Evolutionary conservation across 257 asterid genomes (phyloP).

Genomic region (Leptodermis oblonga): DNA sequence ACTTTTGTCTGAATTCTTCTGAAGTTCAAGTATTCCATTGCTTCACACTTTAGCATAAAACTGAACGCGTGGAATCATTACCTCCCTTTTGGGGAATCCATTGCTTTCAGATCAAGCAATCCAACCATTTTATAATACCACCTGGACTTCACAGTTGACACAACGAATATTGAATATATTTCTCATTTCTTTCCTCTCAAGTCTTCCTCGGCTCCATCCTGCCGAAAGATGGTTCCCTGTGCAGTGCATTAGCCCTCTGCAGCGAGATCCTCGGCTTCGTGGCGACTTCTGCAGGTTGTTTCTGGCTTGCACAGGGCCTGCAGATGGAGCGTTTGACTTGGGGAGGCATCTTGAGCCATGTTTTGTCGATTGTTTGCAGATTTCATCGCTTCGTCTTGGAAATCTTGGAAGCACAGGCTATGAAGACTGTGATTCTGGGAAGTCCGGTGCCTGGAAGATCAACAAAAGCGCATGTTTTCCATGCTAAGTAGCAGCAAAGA

Average conservation of each 20-base stretch:
- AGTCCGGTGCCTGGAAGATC: not conserved
- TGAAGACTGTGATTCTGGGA: conserved; percentile 26
- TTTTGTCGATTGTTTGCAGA: conserved; percentile 5
- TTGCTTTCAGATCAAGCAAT: not conserved
- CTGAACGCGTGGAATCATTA: not conserved
- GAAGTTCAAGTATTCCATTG: not conserved
- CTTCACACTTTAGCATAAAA: conserved; percentile 5
- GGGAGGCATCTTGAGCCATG: conserved; percentile 4
- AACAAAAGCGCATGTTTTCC: not conserved
- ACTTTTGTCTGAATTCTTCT: no score
- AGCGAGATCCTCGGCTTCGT: no score
- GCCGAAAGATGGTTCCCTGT: conserved; percentile 8
- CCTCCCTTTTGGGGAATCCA: not conserved
- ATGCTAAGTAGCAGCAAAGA: no score
- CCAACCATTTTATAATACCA: not conserved
- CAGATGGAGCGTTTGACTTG: not conserved
- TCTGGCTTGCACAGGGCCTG: no score
- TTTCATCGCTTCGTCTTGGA: not conserved
- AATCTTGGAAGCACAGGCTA: conserved; percentile 22
- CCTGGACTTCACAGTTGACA: not conserved
- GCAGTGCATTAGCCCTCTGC: conserved; percentile 8
- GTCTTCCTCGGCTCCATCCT: conserved; percentile 3
- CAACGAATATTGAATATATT: not conserved
- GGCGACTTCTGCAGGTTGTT: no score
- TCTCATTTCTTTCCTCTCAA: not conserved